Conservation (phyloP, 306 rosid genomes). For the Vigna radiata region DNA sequence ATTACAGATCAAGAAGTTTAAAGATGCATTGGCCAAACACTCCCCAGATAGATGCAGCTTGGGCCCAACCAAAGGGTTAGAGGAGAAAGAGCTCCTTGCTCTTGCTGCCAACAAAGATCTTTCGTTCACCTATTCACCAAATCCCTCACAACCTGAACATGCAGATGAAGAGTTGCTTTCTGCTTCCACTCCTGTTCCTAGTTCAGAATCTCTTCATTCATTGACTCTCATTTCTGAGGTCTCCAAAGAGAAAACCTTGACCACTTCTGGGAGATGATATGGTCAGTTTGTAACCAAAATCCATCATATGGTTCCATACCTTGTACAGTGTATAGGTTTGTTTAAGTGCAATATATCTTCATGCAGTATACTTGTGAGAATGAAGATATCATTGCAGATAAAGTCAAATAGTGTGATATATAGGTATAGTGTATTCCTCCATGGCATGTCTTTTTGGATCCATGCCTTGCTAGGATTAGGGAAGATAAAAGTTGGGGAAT, state of each 20-base stretch:
- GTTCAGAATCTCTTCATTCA: slow-evolving; percentile 44
- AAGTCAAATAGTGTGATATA: slow-evolving; percentile 36
- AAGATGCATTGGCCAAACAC: slow-evolving; percentile 90
- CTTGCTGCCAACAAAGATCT: slow-evolving; percentile 77
- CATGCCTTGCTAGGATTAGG: slow-evolving; percentile 47
- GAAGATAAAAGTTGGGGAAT: slow-evolving; percentile 22
- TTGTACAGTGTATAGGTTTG: slow-evolving; percentile 55
- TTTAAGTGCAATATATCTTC: slow-evolving; percentile 28
- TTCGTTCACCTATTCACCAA: slow-evolving; percentile 69
- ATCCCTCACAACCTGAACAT: slow-evolving; percentile 50
- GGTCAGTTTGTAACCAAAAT: slow-evolving; percentile 28
- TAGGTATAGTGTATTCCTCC: not conserved
- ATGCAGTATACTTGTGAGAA: slow-evolving; percentile 32
- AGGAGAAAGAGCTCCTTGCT: slow-evolving; percentile 91
- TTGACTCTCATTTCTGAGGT: slow-evolving; percentile 41
- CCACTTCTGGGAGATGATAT: slow-evolving; percentile 60
- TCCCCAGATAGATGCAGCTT: slow-evolving; percentile 84
- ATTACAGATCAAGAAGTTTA: slow-evolving; percentile 87
- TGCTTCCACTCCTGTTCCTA: slow-evolving; percentile 29
- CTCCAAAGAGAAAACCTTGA: slow-evolving; percentile 52
- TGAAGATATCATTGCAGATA: slow-evolving; percentile 41
- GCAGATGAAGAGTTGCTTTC: slow-evolving; percentile 37
- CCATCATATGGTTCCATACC: slow-evolving; percentile 16
- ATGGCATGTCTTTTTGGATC: slow-evolving; percentile 60
- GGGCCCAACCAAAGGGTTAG: slow-evolving; percentile 84